A percentile compares a stretch with the other conserved stretches of the same genome.
Conservation (phyloP, 805 yeast species). For the Candida xyloterini region DNA sequence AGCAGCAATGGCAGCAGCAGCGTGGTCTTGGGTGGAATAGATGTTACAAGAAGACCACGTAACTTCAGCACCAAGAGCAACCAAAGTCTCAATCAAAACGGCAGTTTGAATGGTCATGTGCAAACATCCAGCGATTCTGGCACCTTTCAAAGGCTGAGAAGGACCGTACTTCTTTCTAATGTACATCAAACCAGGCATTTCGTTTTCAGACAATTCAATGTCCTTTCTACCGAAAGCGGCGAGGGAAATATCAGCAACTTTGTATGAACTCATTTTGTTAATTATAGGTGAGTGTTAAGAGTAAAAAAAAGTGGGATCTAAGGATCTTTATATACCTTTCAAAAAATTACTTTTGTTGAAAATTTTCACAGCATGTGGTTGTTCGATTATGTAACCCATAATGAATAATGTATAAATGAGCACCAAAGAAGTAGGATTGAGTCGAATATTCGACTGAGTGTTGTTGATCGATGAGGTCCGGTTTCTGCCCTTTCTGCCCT, state of each 20-base stretch:
- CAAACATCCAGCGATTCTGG: conserved; percentile 97
- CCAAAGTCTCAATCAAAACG: conserved; percentile 94
- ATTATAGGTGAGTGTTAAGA: background rate
- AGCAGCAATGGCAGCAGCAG: conserved; percentile 99
- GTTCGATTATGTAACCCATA: conserved; percentile 8
- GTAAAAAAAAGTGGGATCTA: conserved; percentile 5
- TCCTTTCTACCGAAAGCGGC: conserved; percentile 99
- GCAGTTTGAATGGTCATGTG: conserved; percentile 99
- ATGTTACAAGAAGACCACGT: conserved; percentile 99
- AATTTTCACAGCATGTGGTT: conserved; percentile 14
- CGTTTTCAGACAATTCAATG: conserved; percentile 97
- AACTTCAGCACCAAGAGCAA: conserved; percentile 98
- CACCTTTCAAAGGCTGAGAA: conserved; percentile 95
- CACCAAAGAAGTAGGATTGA: too few relatives aligned
- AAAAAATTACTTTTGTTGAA: conserved; percentile 14
- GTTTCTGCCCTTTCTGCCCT: background rate
- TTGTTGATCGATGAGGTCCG: background rate
- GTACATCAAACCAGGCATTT: conserved; percentile 99
- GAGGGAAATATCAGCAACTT: conserved; percentile 95
- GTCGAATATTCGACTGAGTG: background rate
- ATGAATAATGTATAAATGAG: background rate
- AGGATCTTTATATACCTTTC: conserved; percentile 10
- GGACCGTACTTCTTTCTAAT: conserved; percentile 90
- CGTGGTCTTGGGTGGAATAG: conserved; percentile 99
- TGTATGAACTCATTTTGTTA: conserved; percentile 51